A percentile compares a stretch with the other conserved stretches of the same genome.
Evolutionary conservation across 441 rosid genomes (phyloP).

Genomic region (Aleurites moluccanus): DNA sequence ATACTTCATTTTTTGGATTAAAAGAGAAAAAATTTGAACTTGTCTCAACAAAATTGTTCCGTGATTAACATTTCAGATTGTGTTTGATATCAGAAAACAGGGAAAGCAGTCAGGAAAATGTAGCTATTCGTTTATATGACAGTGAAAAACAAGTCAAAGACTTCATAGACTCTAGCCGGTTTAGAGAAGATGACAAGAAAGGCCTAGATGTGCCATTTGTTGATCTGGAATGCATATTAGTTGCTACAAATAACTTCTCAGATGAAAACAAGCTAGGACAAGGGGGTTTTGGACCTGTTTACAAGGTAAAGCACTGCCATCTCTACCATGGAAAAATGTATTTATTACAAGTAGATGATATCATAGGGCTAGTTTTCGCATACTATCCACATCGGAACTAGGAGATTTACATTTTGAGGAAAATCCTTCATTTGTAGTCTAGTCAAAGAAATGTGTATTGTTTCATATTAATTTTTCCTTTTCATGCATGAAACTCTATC

Average conservation of each 20-base stretch:
- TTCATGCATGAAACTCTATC: too few relatives aligned
- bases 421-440: too few relatives aligned
- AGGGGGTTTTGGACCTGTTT: slow-evolving; percentile 66
- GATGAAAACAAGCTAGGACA: slow-evolving; percentile 52
- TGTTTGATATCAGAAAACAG: slow-evolving; percentile 28
- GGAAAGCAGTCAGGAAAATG: slow-evolving; percentile 23
- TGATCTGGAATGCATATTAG: slow-evolving; percentile 42
- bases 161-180: slow-evolving; percentile 38
- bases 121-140: slow-evolving; percentile 31
- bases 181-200: slow-evolving; percentile 44
- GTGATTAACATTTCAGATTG: not conserved
- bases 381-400: too few relatives aligned
- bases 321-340: not conserved
- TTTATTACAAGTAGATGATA: too few relatives aligned
- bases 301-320: slow-evolving; percentile 34
- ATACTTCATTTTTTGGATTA: too few relatives aligned
- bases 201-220: slow-evolving; percentile 53
- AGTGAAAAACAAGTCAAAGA: slow-evolving; percentile 46
- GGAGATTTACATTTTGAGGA: too few relatives aligned
- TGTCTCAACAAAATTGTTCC: not conserved
- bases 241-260: slow-evolving; percentile 54
- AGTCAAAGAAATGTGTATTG: too few relatives aligned
- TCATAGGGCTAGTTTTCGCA: too few relatives aligned
- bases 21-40: too few relatives aligned
- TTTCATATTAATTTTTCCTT: too few relatives aligned